Evolutionary conservation across 257 asterid species (phyloP), one percentile per base, ranked within the genome.

Genomic region (Solanum sejunctum): DNA sequence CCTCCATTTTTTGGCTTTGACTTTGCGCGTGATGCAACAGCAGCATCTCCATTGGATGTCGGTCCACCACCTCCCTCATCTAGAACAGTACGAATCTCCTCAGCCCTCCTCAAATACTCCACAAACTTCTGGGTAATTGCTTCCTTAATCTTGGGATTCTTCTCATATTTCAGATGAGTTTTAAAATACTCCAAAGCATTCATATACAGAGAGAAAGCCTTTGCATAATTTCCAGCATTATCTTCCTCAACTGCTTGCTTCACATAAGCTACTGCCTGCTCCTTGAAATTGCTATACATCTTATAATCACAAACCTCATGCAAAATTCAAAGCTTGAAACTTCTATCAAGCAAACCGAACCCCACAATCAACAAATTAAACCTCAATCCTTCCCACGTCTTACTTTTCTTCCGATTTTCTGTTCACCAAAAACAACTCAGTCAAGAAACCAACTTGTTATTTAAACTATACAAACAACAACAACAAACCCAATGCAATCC

Each of bases 201-300:
- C 99, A 93, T 97, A 86, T 97, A 97, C 69, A 97, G 71, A 20
- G 98, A 97, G 55, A 97, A 97, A n/a, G 99, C 99, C 86, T 92
- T 97, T 20, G 98, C 98, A 80, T 97, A 95, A 88, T 97, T 95
- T 26, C 99, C 99, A 23, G 96, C 92, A 87, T 97, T 95, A 85
- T 97, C 99, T 87, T 97, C 99, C 87, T 93, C 86, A 26, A 97
- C 98, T 6, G 99, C 99, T 87, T 94, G 98, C 86, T 94, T 92
- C 45, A 97, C 98, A 89, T 89, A 97, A 51, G 93, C 98, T 92
- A 97, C 94, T 75, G 99, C 99, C 88, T 97, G 99, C 89, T 97
- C 99, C 85, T 97, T 97, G 92, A 97, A 97, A 93, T 97, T 97
- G 92, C 98, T 95, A 81, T 97, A 97, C 99, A 97, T 97, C 85